Evolutionary conservation across 78 protist species (phyloP).

Genomic region (Anaeramoeba flamelloides): DNA sequence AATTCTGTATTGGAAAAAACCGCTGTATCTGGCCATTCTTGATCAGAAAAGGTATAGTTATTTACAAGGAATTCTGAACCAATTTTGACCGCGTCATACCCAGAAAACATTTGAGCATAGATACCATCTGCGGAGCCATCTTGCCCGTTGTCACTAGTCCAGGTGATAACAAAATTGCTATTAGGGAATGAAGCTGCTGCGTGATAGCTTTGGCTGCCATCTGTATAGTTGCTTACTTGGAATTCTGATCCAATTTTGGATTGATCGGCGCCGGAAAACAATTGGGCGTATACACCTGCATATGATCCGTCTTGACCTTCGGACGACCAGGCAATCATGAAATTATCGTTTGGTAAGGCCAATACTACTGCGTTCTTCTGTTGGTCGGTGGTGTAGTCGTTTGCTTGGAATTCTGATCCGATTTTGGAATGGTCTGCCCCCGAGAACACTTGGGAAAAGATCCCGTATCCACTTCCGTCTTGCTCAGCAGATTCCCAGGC

Average conservation of each 20-base stretch:
- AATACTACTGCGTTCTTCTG: not conserved
- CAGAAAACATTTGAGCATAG: not conserved
- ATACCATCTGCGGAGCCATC: not conserved
- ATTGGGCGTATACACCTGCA: not conserved
- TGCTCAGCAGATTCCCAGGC: not conserved
- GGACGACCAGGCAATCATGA: not conserved
- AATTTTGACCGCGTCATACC: not conserved
- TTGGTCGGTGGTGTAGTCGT: not conserved
- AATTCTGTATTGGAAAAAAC: not conserved
- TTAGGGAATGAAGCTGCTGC: too few species aligned
- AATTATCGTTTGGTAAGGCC: not conserved
- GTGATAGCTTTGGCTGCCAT: too few species aligned
- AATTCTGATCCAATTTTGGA: not conserved
- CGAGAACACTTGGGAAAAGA: not conserved
- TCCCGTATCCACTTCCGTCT: too few species aligned
- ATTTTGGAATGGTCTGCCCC: not conserved
- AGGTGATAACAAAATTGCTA: not conserved
- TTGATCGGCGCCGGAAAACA: not conserved
- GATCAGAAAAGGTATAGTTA: not conserved
- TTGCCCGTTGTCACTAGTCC: not conserved
- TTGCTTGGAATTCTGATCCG: not conserved
- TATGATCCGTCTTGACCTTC: not conserved
- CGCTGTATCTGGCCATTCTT: not conserved
- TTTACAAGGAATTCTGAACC: not conserved
- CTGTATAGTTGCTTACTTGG: not conserved